Evolutionary conservation across 228 moss, liverwort and hornwort species (phyloP), one percentile per base, ranked within the genome.

Genomic region (Sphagnum magellanicum): DNA sequence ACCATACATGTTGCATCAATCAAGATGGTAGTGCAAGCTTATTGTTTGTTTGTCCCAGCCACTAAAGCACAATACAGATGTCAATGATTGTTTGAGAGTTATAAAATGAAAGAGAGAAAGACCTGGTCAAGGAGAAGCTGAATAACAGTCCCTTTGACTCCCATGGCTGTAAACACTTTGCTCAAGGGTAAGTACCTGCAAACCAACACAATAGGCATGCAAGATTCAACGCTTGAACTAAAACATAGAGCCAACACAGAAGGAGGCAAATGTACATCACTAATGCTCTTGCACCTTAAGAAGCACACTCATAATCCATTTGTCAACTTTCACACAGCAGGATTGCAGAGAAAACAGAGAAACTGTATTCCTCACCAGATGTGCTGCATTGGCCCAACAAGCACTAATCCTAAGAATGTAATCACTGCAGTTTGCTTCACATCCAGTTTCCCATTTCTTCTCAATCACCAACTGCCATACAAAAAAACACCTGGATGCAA

Each of bases 111-210:
- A 55, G 17, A 68, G 52, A 8, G 16, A 49, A 49, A 16, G 69
- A 94, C 94, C 92, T 95, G 95, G 81, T 95, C 95, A 75, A 95
- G 92, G 69, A 81, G 70, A 60, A 95, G 80, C 12, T 86, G 89
- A 49, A 89, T 70, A 74, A 76, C 87, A 63, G 89, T 84, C 72
- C 95, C 95, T 60, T 79, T 63, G 50, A 90, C 70, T 59, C 92
- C 92, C 63, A 76, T 79, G 48, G 80, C 85, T 47, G 85, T 92
- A 70, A 95, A 89, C 53, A 90, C 70, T 73, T 84, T 95, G 81
- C 89, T 85, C 62, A 95, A 74, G 14, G 87, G 51, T 52, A 82
- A 71, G 67, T 95, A 95, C 95, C 95, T 95, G 76, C 15, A 47
- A 61, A 12, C 55, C 50, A 74, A 75, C 48, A 74, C 32, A 32